A percentile compares a stretch with the other conserved stretches of the same genome.
Conservation (phyloP, 1,284 basidiomycete genomes). For the Cryptococcus sp. region DNA sequence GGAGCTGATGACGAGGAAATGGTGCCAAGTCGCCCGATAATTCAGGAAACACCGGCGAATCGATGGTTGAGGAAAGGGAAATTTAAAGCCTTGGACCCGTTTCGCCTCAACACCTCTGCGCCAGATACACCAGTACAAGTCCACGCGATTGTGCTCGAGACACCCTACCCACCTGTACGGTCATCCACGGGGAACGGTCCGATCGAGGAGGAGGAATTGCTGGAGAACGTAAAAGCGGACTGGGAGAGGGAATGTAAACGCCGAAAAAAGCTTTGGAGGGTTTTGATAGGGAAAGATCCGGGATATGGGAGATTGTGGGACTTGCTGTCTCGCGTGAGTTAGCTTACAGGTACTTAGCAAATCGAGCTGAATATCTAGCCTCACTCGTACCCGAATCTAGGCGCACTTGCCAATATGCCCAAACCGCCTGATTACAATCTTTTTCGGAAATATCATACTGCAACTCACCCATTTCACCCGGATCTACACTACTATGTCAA, state of each 20-base stretch:
- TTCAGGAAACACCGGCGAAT: neutral
- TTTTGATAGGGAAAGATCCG: slow-evolving; percentile 11
- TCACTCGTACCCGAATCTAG: slow-evolving; percentile 3
- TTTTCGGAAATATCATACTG: slow-evolving; percentile 2
- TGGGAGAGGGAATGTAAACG: slow-evolving; percentile 18
- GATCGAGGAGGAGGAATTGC: neutral
- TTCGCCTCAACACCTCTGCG: neutral
- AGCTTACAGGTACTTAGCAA: neutral
- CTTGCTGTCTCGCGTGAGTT: slow-evolving; percentile 14
- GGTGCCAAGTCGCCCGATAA: neutral
- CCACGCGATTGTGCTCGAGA: neutral
- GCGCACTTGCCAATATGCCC: neutral
- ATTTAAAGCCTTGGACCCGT: neutral
- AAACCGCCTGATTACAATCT: slow-evolving; percentile 10
- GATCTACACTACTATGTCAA: slow-evolving; percentile 16
- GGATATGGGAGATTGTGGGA: slow-evolving; percentile 21
- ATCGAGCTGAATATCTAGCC: slow-evolving; percentile 7
- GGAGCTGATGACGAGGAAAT: neutral
- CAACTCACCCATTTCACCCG: slow-evolving; percentile 32
- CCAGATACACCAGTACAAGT: neutral
- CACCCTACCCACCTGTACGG: neutral
- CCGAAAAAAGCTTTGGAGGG: slow-evolving; percentile 28
- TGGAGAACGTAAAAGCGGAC: neutral
- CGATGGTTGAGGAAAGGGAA: neutral
- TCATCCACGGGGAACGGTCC: neutral